Evolutionary conservation across 768 basidiomycete species (phyloP), one percentile per base, ranked within the genome.

Genomic region (Porpolomopsis calyptriformis): DNA sequence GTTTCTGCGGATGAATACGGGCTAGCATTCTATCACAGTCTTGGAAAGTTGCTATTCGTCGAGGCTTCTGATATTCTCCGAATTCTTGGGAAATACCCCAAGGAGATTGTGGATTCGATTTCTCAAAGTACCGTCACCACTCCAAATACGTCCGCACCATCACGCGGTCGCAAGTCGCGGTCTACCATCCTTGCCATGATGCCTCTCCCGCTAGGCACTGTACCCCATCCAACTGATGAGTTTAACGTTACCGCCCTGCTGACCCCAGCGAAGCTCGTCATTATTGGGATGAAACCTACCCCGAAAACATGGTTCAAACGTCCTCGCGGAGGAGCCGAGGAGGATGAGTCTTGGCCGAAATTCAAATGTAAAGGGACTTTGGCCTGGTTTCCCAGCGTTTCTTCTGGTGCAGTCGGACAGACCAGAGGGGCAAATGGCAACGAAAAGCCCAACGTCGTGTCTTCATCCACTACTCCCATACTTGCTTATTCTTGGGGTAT

Each of bases 31-130:
- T 96, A 89, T 59, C 93, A 97, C 63, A 87, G 85, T 45, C 68
- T 99, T 3, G 91, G 96, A 22, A 93, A 89, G 60, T 82, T 98
- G 9, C 71, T 98, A 11, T 96, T 96, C 53, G 83, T 99, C 4
- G 93, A 97, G 38, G 92, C 93, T 10, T 81, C 87, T 12, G 96
- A 99, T 60, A 89, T 88, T 26, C 73, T 98, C 37, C 82, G 96
- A 14, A 88, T 99, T 43, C 72, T 98, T 2, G 96, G 96, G 1
- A 87, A 84, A 55, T 94, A 97, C 57, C 85, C 87, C 3, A 76
- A 81, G 23, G 69, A 71, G 35, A 61, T 63, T 46, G 40, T 29
- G 18, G 49, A 7, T 53, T n/a, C 24, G 52, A 20, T 42, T 34
- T 26, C 22, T 27, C 35, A 35, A 53, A 42, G 49, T 48, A 19